phyloP scores from a whole-genome alignment of 805 yeast genomes.

The Sugiyamaella chiloensis region DNA sequence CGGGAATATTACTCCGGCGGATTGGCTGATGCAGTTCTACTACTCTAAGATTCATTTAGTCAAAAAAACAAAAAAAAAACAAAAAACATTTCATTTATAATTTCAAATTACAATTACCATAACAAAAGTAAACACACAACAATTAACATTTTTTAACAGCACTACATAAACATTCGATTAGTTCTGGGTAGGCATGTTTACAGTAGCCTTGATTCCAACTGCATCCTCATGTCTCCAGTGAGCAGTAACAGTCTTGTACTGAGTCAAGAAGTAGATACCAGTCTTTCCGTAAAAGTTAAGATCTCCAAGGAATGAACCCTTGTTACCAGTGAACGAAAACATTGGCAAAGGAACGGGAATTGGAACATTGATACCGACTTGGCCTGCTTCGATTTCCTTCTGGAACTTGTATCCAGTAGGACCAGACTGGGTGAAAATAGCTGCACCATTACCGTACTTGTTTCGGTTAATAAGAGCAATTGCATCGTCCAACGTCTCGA shows the following conservation, averaged over 20 bases:
- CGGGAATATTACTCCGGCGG: too few relatives aligned
- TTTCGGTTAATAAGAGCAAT: constrained; percentile 59
- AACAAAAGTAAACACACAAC: too few relatives aligned
- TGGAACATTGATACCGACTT: constrained; percentile 74
- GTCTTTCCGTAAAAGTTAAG: constrained; percentile 76
- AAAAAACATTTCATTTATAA: too few relatives aligned
- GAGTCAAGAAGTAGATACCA: constrained; percentile 69
- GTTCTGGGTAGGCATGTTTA: constrained; percentile 64
- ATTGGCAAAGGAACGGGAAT: constrained; percentile 80
- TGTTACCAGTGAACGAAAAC: constrained; percentile 76
- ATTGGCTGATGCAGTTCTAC: too few relatives aligned
- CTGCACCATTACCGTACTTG: constrained; percentile 68
- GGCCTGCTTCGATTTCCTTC: constrained; percentile 67
- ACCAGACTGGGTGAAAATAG: constrained; percentile 68
- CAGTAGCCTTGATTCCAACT: constrained; percentile 49
- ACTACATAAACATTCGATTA: too few relatives aligned
- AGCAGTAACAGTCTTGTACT: constrained; percentile 70
- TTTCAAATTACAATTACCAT: too few relatives aligned
- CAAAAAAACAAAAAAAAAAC: too few relatives aligned
- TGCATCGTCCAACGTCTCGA: constrained; percentile 65
- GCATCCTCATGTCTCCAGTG: constrained; percentile 60
- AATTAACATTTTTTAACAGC: too few relatives aligned
- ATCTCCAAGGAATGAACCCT: constrained; percentile 73
- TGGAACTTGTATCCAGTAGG: constrained; percentile 68
- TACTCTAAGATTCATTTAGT: too few relatives aligned